Conservation (phyloP, 495 filamentous ascomycete species). For the Glutinoglossum americanum region DNA sequence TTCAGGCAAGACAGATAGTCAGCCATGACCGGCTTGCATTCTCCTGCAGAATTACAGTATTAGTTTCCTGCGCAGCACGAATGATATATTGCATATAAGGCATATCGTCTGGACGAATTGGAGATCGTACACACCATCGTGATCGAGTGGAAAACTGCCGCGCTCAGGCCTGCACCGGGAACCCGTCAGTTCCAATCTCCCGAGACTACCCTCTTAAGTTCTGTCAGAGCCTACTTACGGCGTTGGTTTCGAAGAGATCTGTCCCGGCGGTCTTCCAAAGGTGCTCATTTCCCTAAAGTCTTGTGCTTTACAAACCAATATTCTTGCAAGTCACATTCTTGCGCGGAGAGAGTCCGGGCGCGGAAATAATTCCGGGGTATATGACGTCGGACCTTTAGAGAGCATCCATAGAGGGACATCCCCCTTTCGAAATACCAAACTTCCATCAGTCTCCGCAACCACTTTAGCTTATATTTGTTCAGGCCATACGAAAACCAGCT, state of each 20-base stretch:
- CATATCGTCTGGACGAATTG: too few species aligned
- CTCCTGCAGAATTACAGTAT: constrained; percentile 31
- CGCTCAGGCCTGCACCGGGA: constrained; percentile 50
- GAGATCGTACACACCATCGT: constrained; percentile 42
- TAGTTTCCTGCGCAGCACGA: background rate
- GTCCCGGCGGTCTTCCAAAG: constrained; percentile 62
- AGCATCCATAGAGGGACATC: too few species aligned
- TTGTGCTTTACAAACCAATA: background rate
- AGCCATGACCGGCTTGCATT: constrained; percentile 77
- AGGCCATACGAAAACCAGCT: too few species aligned
- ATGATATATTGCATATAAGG: too few species aligned
- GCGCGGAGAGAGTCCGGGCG: background rate
- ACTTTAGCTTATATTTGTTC: too few species aligned
- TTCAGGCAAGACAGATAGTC: constrained; percentile 73
- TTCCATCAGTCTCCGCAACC: too few species aligned
- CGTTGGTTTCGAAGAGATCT: constrained; percentile 45
- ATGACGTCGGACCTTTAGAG: background rate
- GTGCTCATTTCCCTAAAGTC: constrained; percentile 23
- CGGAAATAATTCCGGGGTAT: background rate
- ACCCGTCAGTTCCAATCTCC: background rate
- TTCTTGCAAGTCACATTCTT: background rate
- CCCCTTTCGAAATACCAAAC: too few species aligned
- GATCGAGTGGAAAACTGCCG: constrained; percentile 90
- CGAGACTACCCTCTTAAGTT: background rate
- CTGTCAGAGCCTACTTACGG: constrained; percentile 32